These are phyloP conservation scores for Jackrogersella minutella DNA, from an alignment of 495 filamentous ascomycete species.

Conservation along the genomic window DNA sequence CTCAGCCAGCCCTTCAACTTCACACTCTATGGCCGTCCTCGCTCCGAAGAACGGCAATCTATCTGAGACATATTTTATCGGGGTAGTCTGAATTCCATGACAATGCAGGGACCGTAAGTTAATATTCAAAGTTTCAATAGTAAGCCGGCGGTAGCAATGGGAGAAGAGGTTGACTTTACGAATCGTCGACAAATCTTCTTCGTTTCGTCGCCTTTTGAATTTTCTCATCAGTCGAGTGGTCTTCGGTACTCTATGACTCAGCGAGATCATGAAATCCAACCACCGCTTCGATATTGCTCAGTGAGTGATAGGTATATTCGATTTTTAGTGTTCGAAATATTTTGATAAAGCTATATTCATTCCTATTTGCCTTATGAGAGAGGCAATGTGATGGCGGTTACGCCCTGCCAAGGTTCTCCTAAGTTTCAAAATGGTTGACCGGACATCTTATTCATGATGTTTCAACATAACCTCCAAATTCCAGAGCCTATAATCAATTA, in stretches of 20 bases:
- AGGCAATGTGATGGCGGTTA: neutral
- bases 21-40: conserved; percentile 1
- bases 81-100: conserved; percentile 9
- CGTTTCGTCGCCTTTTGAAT: neutral
- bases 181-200: neutral
- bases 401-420: neutral
- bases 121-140: neutral
- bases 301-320: too few species aligned
- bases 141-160: neutral
- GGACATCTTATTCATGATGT: neutral
- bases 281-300: too few species aligned
- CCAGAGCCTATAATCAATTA: neutral
- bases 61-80: conserved; percentile 27
- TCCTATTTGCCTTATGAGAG: too few species aligned
- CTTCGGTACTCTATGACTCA: too few species aligned
- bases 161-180: neutral
- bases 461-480: neutral
- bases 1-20: conserved; percentile 21
- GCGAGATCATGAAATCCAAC: too few species aligned
- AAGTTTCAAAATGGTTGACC: neutral
- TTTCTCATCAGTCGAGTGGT: too few species aligned
- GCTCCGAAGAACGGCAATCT: conserved; percentile 8
- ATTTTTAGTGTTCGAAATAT: too few species aligned
- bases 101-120: neutral
- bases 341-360: too few species aligned